Percentiles rank a stretch among this genome's conserved stretches.
phyloP scores from a whole-genome alignment of 2,329 filamentous ascomycete species.

The Colletotrichum salicis region DNA sequence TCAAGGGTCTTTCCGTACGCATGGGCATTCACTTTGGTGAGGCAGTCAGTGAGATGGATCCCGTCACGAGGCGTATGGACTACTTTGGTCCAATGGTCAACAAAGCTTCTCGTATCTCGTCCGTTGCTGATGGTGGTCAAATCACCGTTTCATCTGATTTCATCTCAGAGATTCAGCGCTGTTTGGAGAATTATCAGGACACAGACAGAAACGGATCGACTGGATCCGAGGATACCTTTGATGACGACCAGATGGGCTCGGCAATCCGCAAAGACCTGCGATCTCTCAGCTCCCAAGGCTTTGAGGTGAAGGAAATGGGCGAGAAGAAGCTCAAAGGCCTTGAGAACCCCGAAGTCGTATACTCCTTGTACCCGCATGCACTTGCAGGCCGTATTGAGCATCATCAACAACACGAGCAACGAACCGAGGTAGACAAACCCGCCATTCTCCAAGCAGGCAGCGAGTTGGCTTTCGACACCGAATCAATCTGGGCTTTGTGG shows the following conservation, averaged over 20 bases:
- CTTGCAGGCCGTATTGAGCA: slow-evolving; percentile 82
- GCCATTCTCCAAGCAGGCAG: slow-evolving; percentile 71
- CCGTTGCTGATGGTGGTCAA: slow-evolving; percentile 94
- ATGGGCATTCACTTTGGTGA: slow-evolving; percentile 98
- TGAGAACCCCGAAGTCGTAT: slow-evolving; percentile 96
- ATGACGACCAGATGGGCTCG: slow-evolving; percentile 80
- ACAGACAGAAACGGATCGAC: slow-evolving; percentile 76
- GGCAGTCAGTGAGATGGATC: slow-evolving; percentile 94
- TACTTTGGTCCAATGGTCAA: slow-evolving; percentile 99
- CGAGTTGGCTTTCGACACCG: slow-evolving; percentile 80
- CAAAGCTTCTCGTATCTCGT: slow-evolving; percentile 91
- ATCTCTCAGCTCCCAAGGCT: slow-evolving; percentile 88
- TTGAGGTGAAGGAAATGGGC: slow-evolving; percentile 95
- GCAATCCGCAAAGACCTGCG: slow-evolving; percentile 88
- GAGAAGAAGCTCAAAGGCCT: slow-evolving; percentile 96
- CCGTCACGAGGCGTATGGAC: slow-evolving; percentile 97
- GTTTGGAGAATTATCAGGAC: slow-evolving; percentile 89
- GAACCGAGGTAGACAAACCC: slow-evolving; percentile 60
- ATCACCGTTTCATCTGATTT: slow-evolving; percentile 98
- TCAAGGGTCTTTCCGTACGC: slow-evolving; percentile 91
- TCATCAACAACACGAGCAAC: slow-evolving; percentile 64
- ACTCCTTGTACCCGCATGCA: slow-evolving; percentile 92
- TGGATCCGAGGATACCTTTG: slow-evolving; percentile 75
- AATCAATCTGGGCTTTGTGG: slow-evolving; percentile 91
- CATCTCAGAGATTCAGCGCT: slow-evolving; percentile 93